Evolutionary conservation across 2,329 filamentous ascomycete genomes (phyloP), one percentile per base, ranked within the genome.

Genomic region (Alternaria brassicicola): DNA sequence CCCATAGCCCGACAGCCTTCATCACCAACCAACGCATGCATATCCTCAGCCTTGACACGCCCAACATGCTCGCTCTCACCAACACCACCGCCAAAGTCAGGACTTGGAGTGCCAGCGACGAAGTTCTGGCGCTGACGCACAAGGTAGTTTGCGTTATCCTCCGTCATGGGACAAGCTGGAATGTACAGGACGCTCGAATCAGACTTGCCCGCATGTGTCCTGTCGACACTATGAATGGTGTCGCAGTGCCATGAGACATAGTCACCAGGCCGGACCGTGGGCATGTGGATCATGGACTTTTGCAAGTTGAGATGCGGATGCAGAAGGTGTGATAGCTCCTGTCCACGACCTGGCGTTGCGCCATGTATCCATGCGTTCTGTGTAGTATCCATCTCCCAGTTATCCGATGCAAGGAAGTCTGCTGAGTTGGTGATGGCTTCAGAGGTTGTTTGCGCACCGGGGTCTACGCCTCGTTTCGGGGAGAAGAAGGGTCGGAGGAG

Each of bases 131-230:
- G 84, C 78, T 96, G 92, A 15, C 86, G 83, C 1, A 78, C 82
- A 1, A 94, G 80, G 71, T 93, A 95, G 21, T 84, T 78, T 0
- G 89, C 88, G 68, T 95, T 97, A 36, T 82, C 79, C 52, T 89
- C 85, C 0, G 92, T 96, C 28, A 92, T 83, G 0, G 93, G 93
- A 53, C 91, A 95, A 0, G 91, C 88, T 0, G 93, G 93, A 54
- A 97, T 96, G 70, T 97, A 97, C 59, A 97, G 71, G 0, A 97
- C 93, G 66, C 89, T 93, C 0, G 90, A 92, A 75, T 97, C 93
- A 0, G 80, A 77, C 2, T 78, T 82, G 1, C 93, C 94, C 1
- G 77, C 77, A 73, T 97, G 93, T 1, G 88, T 82, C 64, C 86
- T 88, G 78, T 97, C 93, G 0, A 97, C 93, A 0, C 92, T 86